Evolutionary conservation across 1,284 basidiomycete genomes (phyloP).

Genomic region (Moniliophthora roreri): DNA sequence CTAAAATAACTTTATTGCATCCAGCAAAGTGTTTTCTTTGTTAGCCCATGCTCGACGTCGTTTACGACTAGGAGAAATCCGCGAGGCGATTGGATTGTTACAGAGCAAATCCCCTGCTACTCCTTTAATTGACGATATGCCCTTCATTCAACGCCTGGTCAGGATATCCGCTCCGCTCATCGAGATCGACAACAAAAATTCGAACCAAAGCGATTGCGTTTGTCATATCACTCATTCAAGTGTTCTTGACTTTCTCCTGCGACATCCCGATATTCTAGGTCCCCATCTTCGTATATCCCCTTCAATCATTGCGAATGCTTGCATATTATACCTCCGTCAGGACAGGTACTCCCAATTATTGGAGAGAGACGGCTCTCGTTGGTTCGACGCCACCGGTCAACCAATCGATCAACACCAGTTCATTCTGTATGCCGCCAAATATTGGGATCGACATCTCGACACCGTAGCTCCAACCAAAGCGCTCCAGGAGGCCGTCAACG

Average conservation of each 20-base stretch:
- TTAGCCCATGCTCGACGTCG: slow-evolving; percentile 23
- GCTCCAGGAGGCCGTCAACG: slow-evolving; percentile 12
- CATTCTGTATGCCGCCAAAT: slow-evolving; percentile 26
- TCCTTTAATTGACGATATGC: not conserved
- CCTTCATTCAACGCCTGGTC: slow-evolving; percentile 6
- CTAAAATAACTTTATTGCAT: too few relatives aligned
- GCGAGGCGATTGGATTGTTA: slow-evolving; percentile 19
- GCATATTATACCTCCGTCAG: slow-evolving; percentile 14
- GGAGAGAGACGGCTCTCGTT: slow-evolving; percentile 10
- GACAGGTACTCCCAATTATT: slow-evolving; percentile 18
- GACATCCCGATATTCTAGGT: slow-evolving; percentile 15
- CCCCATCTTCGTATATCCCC: too few relatives aligned
- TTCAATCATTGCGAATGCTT: not conserved
- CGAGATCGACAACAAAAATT: slow-evolving; percentile 10
- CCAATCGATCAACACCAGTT: slow-evolving; percentile 23
- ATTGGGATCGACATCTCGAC: slow-evolving; percentile 28
- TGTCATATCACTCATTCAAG: slow-evolving; percentile 26
- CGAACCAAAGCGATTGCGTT: slow-evolving; percentile 13
- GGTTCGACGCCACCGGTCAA: slow-evolving; percentile 21
- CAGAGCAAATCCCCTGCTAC: slow-evolving; percentile 6
- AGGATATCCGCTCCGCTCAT: slow-evolving; percentile 20
- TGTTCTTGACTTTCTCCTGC: slow-evolving; percentile 21
- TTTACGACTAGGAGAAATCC: slow-evolving; percentile 22
- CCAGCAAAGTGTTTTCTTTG: slow-evolving; percentile 26
- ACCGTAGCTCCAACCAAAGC: slow-evolving; percentile 7